These are phyloP conservation scores for Brassica cretica DNA, from an alignment of 345 rosid genomes.

Conservation along the genomic window DNA sequence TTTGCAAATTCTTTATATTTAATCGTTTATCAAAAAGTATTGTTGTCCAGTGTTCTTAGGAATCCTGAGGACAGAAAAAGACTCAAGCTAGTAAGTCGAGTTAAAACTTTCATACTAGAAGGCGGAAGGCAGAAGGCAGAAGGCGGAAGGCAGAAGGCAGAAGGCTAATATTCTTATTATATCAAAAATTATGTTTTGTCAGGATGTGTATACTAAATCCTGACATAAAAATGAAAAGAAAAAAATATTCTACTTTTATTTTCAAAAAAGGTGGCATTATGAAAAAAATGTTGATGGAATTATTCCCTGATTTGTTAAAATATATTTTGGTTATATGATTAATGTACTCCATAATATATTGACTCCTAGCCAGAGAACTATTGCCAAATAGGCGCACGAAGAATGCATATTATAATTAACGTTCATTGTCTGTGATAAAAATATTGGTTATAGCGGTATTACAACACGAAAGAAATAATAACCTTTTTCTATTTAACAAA, in stretches of 20 bases:
- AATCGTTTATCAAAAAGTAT: neutral
- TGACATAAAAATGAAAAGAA: neutral
- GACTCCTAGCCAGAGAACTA: conserved; percentile 26
- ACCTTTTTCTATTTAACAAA: neutral
- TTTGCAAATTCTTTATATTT: neutral
- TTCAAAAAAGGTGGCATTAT: neutral
- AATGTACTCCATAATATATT: conserved; percentile 10
- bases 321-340: conserved; percentile 9
- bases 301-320: neutral
- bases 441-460: neutral
- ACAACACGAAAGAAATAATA: neutral
- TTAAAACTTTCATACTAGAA: neutral
- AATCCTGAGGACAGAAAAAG: neutral
- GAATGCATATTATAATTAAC: neutral
- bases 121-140: no score
- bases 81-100: neutral
- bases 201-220: neutral
- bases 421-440: neutral
- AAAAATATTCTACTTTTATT: neutral
- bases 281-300: neutral
- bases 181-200: neutral
- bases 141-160: no score
- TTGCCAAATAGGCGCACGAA: conserved; percentile 22
- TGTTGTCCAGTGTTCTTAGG: neutral
- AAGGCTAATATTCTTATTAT: neutral